A percentile compares a stretch with the other conserved stretches of the same genome.
Conservation (phyloP, 371 early-diverging fungal genomes). For the Mucor mucedo region DNA sequence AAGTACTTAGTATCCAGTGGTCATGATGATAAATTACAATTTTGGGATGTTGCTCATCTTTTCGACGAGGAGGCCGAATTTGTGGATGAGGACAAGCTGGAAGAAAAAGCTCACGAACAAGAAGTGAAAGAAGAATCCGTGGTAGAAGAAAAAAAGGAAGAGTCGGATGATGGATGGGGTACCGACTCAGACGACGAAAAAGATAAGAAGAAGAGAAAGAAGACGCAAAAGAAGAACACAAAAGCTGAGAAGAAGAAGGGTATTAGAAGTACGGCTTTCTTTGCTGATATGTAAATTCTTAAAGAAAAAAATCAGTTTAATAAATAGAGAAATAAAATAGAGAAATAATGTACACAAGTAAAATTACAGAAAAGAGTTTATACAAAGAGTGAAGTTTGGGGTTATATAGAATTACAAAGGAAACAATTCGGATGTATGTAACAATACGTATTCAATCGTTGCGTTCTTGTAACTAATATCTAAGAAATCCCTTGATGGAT, state of each 20-base stretch:
- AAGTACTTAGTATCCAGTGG: constrained; percentile 76
- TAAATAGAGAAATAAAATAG: not conserved
- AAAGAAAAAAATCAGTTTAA: not conserved
- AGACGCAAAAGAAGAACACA: constrained; percentile 24
- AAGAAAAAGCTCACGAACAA: constrained; percentile 35
- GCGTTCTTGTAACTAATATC: constrained; percentile 83
- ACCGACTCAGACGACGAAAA: constrained; percentile 35
- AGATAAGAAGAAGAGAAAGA: constrained; percentile 29
- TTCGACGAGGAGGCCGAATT: constrained; percentile 42
- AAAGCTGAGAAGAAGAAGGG: constrained; percentile 25
- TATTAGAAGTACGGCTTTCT: constrained; percentile 23
- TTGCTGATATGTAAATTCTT: constrained; percentile 31
- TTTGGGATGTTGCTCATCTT: constrained; percentile 79
- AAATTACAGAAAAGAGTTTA: not conserved
- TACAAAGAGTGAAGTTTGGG: not conserved
- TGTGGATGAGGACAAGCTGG: constrained; percentile 28
- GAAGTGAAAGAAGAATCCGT: constrained; percentile 11
- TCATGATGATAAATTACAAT: constrained; percentile 84
- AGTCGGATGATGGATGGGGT: constrained; percentile 28
- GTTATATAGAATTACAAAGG: not conserved
- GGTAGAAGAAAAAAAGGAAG: constrained; percentile 6
- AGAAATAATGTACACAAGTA: not conserved
- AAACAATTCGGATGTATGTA: constrained; percentile 25
- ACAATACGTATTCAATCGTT: constrained; percentile 55
- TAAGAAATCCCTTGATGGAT: constrained; percentile 72